These are phyloP conservation scores for Candida oleophila DNA, from an alignment of 805 yeast species.

Conservation along the genomic window DNA sequence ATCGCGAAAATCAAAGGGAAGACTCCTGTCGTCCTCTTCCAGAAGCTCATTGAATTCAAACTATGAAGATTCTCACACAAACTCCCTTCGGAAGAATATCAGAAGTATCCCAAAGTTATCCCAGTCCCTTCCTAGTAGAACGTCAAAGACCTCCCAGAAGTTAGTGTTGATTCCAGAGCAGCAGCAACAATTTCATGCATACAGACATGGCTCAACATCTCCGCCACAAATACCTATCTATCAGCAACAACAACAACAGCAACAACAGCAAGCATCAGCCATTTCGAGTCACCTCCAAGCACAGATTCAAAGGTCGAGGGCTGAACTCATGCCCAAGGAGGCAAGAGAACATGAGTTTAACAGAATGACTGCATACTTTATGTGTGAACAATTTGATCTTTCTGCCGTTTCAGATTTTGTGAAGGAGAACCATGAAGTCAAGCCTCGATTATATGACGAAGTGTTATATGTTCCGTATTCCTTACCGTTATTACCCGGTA, in stretches of 20 bases:
- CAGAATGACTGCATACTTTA: constrained; percentile 88
- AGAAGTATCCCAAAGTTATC: constrained; percentile 52
- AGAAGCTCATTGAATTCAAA: background rate
- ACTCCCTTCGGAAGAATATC: constrained; percentile 29
- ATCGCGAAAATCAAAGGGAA: background rate
- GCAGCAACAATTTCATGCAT: constrained; percentile 18
- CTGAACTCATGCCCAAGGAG: constrained; percentile 60
- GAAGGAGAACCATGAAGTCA: constrained; percentile 69
- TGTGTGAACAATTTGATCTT: constrained; percentile 79
- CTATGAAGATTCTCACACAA: background rate
- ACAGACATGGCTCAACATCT: constrained; percentile 6
- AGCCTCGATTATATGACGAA: constrained; percentile 87
- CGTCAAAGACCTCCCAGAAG: constrained; percentile 83
- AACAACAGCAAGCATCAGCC: constrained; percentile 9
- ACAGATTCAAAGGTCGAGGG: constrained; percentile 43
- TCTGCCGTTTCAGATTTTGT: constrained; percentile 63
- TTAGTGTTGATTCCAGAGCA: constrained; percentile 81
- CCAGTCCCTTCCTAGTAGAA: constrained; percentile 64
- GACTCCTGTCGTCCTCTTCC: background rate
- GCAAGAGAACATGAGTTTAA: constrained; percentile 63
- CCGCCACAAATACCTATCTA: constrained; percentile 5
- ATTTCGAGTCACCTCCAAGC: constrained; percentile 18
- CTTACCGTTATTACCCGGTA: constrained; percentile 83
- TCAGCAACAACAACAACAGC: constrained; percentile 6
- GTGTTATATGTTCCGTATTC: constrained; percentile 90